Conservation (phyloP, 176 grass and related monocot genomes). For the Juncus effusus region DNA sequence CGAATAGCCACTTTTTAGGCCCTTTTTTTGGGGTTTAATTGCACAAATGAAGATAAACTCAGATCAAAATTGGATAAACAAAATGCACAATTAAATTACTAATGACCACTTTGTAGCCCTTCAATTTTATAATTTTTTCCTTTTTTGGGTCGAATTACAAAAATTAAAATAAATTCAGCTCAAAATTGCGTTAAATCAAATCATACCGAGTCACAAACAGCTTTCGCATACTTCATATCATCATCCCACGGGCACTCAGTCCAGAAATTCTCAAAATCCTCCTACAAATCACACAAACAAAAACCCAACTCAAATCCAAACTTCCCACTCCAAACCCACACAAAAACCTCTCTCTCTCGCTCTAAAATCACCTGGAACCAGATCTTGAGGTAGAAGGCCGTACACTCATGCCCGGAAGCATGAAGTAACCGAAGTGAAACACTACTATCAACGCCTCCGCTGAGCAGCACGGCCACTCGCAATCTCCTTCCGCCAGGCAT, state of each 20-base stretch:
- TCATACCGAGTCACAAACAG: slow-evolving; percentile 79
- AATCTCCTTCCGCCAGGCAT: slow-evolving; percentile 33
- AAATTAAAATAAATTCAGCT: no score
- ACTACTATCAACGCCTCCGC: slow-evolving; percentile 95
- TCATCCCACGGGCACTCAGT: slow-evolving; percentile 99
- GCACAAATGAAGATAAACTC: no score
- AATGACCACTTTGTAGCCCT: no score
- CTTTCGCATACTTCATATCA: slow-evolving; percentile 79
- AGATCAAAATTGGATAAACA: no score
- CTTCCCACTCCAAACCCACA: background rate
- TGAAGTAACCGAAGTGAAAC: slow-evolving; percentile 91
- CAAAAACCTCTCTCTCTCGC: background rate
- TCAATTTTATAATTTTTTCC: no score
- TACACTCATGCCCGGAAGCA: slow-evolving; percentile 70
- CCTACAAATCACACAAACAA: slow-evolving; percentile 41
- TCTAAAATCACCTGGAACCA: slow-evolving; percentile 69
- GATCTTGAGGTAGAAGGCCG: slow-evolving; percentile 97
- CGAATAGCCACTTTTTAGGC: no score
- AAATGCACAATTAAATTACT: no score
- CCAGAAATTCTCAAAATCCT: slow-evolving; percentile 97
- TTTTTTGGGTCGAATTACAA: no score
- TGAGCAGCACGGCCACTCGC: slow-evolving; percentile 68
- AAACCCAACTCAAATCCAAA: slow-evolving; percentile 14
- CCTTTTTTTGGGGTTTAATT: no score
- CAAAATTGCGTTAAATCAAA: background rate